Conservation (phyloP, 805 yeast genomes). For the Wickerhamomyces chaumierensis region DNA sequence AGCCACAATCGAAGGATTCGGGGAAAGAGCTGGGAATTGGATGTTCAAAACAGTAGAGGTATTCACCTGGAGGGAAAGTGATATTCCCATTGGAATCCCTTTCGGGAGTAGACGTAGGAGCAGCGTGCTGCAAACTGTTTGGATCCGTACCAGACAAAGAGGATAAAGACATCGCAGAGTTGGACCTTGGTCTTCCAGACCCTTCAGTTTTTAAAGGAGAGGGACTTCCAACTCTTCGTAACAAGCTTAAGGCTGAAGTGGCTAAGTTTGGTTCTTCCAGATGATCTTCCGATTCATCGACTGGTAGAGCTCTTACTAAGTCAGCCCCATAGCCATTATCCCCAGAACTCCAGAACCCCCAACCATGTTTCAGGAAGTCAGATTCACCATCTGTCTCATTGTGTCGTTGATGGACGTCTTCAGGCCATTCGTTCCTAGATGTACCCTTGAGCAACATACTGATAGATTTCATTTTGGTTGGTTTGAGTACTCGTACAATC, state of each 20-base stretch:
- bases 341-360: slow-evolving; percentile 60
- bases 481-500: slow-evolving; percentile 56
- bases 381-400: slow-evolving; percentile 52
- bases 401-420: slow-evolving; percentile 90
- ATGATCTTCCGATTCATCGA: not conserved
- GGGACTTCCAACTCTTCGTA: slow-evolving; percentile 18
- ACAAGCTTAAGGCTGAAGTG: slow-evolving; percentile 8
- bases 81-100: slow-evolving; percentile 13
- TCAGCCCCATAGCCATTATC: slow-evolving; percentile 31
- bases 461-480: slow-evolving; percentile 59
- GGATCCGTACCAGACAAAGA: slow-evolving; percentile 2
- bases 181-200: slow-evolving; percentile 6
- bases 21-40: slow-evolving; percentile 76
- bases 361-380: slow-evolving; percentile 64
- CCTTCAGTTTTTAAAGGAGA: slow-evolving; percentile 11
- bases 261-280: not conserved
- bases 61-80: slow-evolving; percentile 76
- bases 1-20: slow-evolving; percentile 66
- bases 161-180: slow-evolving; percentile 4
- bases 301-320: slow-evolving; percentile 9
- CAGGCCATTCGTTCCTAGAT: slow-evolving; percentile 91
- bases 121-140: slow-evolving; percentile 5
- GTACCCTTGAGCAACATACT: slow-evolving; percentile 52
- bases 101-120: slow-evolving; percentile 4
- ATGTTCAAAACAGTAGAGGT: slow-evolving; percentile 85